Evolutionary conservation across 306 rosid genomes (phyloP).

Genomic region (Sicyos edulis): DNA sequence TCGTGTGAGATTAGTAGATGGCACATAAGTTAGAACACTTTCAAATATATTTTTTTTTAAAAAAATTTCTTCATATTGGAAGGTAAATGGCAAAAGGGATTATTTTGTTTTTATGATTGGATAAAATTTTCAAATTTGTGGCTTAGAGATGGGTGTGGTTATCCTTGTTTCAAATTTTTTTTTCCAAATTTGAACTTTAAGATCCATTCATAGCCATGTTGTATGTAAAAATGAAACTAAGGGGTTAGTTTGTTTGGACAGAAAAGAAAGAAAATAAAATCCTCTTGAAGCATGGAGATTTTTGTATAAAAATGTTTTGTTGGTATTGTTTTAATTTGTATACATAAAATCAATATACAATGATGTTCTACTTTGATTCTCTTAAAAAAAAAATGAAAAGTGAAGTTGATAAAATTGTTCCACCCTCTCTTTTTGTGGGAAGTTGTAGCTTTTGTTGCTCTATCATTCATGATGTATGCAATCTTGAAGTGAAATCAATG

Average conservation of each 20-base stretch:
- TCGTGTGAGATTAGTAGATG: too few relatives aligned
- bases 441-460: not conserved
- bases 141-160: too few relatives aligned
- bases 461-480: conserved; percentile 6
- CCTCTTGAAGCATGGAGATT: not conserved
- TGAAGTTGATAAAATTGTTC: not conserved
- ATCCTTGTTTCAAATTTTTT: too few relatives aligned
- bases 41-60: not conserved
- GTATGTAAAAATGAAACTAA: not conserved
- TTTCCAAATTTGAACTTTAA: too few relatives aligned
- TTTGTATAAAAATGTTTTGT: not conserved
- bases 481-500: conserved; percentile 28
- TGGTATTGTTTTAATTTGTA: not conserved
- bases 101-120: not conserved
- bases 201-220: not conserved
- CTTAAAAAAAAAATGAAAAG: conserved; percentile 14
- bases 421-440: not conserved
- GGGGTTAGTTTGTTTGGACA: not conserved
- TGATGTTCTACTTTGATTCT: conserved; percentile 1
- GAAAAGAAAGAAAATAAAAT: not conserved
- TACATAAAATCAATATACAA: conserved; percentile 13
- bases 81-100: not conserved
- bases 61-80: too few relatives aligned
- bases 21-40: not conserved
- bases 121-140: not conserved